Evolutionary conservation across 306 rosid species (phyloP), one percentile per base, ranked within the genome.

Genomic region (Casuarina cunninghamiana): DNA sequence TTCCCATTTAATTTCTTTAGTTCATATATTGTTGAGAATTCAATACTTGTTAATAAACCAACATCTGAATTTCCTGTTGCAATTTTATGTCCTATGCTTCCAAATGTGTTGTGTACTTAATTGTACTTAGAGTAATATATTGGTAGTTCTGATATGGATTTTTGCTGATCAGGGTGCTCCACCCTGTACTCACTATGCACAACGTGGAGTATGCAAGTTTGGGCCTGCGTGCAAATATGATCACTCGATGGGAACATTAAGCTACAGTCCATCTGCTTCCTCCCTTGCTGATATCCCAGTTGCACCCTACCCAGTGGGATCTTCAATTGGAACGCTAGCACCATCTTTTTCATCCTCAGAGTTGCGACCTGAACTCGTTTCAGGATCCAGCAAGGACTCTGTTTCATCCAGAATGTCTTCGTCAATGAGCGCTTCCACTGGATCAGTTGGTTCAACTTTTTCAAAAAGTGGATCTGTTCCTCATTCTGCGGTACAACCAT

Each of bases 281-380:
- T 96, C 99, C 65, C 89, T 93, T 46, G 84, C 96, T 39, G 97
- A 91, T 83, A 90, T 96, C 89, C 97, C 97, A 2, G 99, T 91
- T 65, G 93, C 97, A 51, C 99, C 97, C 1, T 93, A 88, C 86
- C 97, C 97, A 44, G 93, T 95, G 77, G 97, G 97, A 85, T 95
- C 97, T n/a, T 84, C 96, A 58, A 74, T 86, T 11, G 97, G 90
- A 39, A 91, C 89, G 37, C 91, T 95, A 79, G 97, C 99, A 67
- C 96, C 90, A 3, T 90, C 98, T 53, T 93, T 94, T 57, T 89
- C 97, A 43, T 93, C 99, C 5, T 96, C 98, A 16, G 99, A 95
- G 76, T 85, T 89, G 85, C 87, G 91, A 84, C 93, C 98, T 42
- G 94, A 90, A 74, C 93, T 84, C 62, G 49, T 78, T 82, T 72